phyloP scores from a whole-genome alignment of 768 basidiomycete genomes.

The Amanita muscaria region DNA sequence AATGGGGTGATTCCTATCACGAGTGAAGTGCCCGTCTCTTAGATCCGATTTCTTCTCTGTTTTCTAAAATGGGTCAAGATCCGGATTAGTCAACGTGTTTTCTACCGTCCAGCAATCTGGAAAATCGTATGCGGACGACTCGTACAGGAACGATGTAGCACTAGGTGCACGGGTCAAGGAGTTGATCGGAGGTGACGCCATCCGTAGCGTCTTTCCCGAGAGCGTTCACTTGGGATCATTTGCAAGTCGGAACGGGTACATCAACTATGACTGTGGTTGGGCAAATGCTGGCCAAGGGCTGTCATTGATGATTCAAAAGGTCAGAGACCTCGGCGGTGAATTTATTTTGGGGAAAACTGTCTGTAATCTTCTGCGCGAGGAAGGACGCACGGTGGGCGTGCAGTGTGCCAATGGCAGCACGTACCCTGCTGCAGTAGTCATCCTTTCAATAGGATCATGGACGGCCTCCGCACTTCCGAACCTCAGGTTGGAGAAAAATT shows the following conservation, averaged over 20 bases:
- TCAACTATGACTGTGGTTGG: constrained; percentile 82
- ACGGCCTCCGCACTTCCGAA: constrained; percentile 71
- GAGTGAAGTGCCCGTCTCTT: constrained; percentile 51
- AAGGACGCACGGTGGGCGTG: constrained; percentile 48
- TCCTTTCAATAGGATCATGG: constrained; percentile 80
- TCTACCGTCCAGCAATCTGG: constrained; percentile 8
- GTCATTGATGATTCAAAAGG: constrained; percentile 40
- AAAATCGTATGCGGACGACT: constrained; percentile 37
- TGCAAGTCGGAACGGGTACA: constrained; percentile 41
- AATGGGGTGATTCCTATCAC: constrained; percentile 72
- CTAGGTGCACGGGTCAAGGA: constrained; percentile 42
- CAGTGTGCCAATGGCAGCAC: constrained; percentile 47
- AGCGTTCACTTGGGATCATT: constrained; percentile 28
- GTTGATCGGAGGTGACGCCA: constrained; percentile 28
- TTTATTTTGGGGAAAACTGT: constrained; percentile 54
- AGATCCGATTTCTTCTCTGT: constrained; percentile 13
- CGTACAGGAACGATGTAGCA: constrained; percentile 55
- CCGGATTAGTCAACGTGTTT: constrained; percentile 52
- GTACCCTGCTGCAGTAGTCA: constrained; percentile 49
- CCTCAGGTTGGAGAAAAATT: constrained; percentile 37
- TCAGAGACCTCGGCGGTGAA: constrained; percentile 50
- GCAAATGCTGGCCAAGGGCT: constrained; percentile 68
- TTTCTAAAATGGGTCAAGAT: constrained; percentile 31
- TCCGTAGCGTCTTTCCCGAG: constrained; percentile 42
- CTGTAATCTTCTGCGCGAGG: constrained; percentile 31